Conservation (phyloP, 2,329 filamentous ascomycete genomes). For the Chlorencoelia australis region DNA sequence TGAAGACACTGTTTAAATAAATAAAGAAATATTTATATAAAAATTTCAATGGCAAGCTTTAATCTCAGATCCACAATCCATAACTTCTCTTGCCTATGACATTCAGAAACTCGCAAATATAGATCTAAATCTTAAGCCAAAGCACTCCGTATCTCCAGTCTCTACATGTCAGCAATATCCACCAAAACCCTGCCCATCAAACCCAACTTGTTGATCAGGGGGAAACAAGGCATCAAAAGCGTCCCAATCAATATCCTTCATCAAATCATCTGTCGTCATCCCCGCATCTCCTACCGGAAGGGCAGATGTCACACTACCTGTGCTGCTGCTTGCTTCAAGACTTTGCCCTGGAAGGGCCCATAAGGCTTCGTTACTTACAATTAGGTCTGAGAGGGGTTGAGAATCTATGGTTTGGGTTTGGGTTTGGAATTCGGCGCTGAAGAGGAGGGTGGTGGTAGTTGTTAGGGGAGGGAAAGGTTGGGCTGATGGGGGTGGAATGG, state of each 20-base stretch:
- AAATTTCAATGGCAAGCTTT: too few relatives aligned
- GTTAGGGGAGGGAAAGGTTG: not conserved
- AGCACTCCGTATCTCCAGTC: too few relatives aligned
- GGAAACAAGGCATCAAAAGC: constrained; percentile 26
- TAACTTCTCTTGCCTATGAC: too few relatives aligned
- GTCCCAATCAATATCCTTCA: constrained; percentile 51
- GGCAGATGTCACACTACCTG: too few relatives aligned
- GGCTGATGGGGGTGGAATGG: not conserved
- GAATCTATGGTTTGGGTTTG: not conserved
- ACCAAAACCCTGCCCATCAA: too few relatives aligned
- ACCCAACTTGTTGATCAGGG: constrained; percentile 15
- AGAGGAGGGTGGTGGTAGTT: not conserved
- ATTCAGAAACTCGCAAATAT: too few relatives aligned
- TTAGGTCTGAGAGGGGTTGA: not conserved
- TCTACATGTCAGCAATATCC: too few relatives aligned
- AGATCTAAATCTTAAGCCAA: too few relatives aligned
- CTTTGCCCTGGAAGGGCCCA: constrained; percentile 29
- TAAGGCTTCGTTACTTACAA: not conserved
- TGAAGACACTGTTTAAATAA: too few relatives aligned
- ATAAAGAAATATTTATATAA: too few relatives aligned
- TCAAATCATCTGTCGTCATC: constrained; percentile 28
- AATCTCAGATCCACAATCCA: too few relatives aligned
- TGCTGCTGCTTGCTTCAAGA: constrained; percentile 31
- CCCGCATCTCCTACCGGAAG: constrained; percentile 3
- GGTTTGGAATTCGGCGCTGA: constrained; percentile 1